Evolutionary conservation across 2,329 filamentous ascomycete genomes (phyloP).

Genomic region (Penicillium sp.): DNA sequence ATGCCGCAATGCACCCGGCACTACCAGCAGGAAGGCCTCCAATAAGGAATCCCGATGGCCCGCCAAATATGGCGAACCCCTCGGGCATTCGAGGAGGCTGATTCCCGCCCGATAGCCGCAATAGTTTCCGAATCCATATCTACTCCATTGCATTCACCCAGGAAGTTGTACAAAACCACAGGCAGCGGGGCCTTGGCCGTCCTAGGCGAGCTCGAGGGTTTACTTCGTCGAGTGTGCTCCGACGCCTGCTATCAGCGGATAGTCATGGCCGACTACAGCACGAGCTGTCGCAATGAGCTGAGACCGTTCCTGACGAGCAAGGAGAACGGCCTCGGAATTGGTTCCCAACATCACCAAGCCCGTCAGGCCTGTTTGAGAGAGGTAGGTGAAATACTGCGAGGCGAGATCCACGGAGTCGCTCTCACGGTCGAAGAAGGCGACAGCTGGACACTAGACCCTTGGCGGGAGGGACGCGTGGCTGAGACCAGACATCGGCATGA

Average conservation of each 20-base stretch:
- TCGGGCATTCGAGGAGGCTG: slow-evolving; percentile 38
- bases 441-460: slow-evolving; percentile 53
- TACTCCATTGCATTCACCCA: slow-evolving; percentile 64
- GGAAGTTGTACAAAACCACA: slow-evolving; percentile 67
- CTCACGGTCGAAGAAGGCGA: slow-evolving; percentile 54
- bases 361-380: slow-evolving; percentile 51
- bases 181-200: slow-evolving; percentile 55
- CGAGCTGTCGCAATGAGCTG: slow-evolving; percentile 57
- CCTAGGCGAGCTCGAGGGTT: slow-evolving; percentile 57
- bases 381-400: slow-evolving; percentile 54
- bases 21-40: slow-evolving; percentile 53
- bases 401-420: slow-evolving; percentile 51
- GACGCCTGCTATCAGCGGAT: slow-evolving; percentile 62
- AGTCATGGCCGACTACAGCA: slow-evolving; percentile 51
- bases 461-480: slow-evolving; percentile 19
- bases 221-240: slow-evolving; percentile 65
- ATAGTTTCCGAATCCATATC: slow-evolving; percentile 66
- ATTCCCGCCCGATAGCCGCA: slow-evolving; percentile 50
- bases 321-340: slow-evolving; percentile 56
- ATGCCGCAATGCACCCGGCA: slow-evolving; percentile 56
- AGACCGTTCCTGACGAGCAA: slow-evolving; percentile 59
- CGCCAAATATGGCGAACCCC: slow-evolving; percentile 66
- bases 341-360: slow-evolving; percentile 56
- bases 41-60: slow-evolving; percentile 69
- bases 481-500: slow-evolving; percentile 7